phyloP scores from a whole-genome alignment of 257 asterid species.

The Solanum chmielewskii region DNA sequence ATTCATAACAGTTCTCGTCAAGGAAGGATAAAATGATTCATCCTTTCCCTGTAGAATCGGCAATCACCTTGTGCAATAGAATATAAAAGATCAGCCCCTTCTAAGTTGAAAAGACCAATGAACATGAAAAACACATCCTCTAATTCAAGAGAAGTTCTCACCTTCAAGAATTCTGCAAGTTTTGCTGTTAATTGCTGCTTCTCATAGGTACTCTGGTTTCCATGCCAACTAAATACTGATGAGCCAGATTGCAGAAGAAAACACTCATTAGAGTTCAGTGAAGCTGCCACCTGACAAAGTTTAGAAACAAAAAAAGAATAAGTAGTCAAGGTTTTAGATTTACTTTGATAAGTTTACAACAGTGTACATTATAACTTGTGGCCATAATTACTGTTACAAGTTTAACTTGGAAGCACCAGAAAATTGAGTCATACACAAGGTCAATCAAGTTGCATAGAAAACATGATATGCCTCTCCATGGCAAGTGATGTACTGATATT shows the following conservation, averaged over 20 bases:
- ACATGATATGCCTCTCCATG: neutral
- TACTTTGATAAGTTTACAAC: neutral
- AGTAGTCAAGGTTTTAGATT: neutral
- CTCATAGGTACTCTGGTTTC: constrained; percentile 74
- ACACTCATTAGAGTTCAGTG: constrained; percentile 77
- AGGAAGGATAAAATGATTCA: neutral
- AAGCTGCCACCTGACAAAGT: constrained; percentile 55
- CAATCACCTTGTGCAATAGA: neutral
- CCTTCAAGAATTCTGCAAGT: constrained; percentile 90
- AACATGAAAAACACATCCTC: neutral
- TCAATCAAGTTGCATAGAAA: neutral
- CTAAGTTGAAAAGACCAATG: neutral
- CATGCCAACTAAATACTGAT: constrained; percentile 81
- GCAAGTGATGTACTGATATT: neutral
- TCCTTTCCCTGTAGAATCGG: neutral
- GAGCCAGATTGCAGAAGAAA: constrained; percentile 87
- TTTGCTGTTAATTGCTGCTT: constrained; percentile 74
- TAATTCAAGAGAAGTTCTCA: constrained; percentile 10
- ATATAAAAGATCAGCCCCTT: neutral
- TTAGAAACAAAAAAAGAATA: neutral
- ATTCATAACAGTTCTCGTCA: neutral
- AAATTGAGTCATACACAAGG: neutral
- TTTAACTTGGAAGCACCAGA: neutral
- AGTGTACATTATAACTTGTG: neutral
- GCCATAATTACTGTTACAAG: neutral